Conservation (phyloP, 2,329 filamentous ascomycete genomes). For the Monilinia fructigena region DNA sequence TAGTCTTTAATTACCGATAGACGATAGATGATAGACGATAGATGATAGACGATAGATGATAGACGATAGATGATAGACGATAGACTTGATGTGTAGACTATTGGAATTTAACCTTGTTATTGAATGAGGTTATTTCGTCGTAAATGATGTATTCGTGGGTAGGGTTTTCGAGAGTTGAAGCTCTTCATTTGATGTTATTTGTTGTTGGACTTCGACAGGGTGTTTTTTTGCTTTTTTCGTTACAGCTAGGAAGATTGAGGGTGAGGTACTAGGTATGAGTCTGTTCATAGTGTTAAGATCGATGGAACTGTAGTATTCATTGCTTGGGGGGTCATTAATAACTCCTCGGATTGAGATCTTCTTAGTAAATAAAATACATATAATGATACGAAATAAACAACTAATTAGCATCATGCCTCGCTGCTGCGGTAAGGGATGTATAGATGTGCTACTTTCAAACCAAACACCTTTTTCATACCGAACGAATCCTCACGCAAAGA, state of each 20-base stretch:
- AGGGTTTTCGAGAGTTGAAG: too few relatives aligned
- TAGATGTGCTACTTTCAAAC: too few relatives aligned
- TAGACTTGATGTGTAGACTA: conserved; percentile 2
- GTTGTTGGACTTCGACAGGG: not conserved
- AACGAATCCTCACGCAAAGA: not conserved
- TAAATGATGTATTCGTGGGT: not conserved
- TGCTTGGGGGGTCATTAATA: not conserved
- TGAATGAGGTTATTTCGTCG: not conserved
- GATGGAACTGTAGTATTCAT: not conserved
- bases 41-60: not conserved
- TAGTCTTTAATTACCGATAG: not conserved
- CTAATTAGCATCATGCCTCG: not conserved
- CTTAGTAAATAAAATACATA: not conserved
- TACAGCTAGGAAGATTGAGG: not conserved
- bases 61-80: not conserved
- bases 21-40: not conserved
- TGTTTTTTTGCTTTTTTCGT: not conserved
- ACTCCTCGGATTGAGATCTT: not conserved
- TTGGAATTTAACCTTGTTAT: conserved; percentile 1
- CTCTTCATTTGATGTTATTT: not conserved
- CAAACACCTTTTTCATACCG: not conserved
- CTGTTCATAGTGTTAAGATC: too few relatives aligned
- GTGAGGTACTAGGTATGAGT: not conserved
- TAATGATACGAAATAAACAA: not conserved
- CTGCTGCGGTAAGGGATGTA: not conserved